phyloP scores from a whole-genome alignment of 352 stramenopile genomes.

The Pythium aristosporum region DNA sequence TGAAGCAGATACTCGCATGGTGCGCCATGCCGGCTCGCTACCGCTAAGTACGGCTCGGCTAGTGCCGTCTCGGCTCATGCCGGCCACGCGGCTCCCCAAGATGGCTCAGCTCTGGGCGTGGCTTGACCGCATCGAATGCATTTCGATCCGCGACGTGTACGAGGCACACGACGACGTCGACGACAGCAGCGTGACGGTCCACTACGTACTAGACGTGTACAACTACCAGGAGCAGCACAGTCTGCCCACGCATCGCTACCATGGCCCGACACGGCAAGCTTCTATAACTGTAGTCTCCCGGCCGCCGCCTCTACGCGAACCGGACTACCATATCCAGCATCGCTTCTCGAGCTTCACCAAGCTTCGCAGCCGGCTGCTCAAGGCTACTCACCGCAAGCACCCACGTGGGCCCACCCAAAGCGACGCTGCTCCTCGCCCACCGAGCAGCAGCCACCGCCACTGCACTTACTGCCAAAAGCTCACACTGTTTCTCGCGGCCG shows the following conservation, averaged over 20 bases:
- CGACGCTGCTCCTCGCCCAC: slow-evolving; percentile 22
- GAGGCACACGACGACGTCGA: slow-evolving; percentile 42
- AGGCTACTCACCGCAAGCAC: slow-evolving; percentile 41
- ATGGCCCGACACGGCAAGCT: not conserved
- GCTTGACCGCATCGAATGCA: slow-evolving; percentile 55
- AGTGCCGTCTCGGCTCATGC: slow-evolving; percentile 38
- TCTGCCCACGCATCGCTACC: slow-evolving; percentile 30
- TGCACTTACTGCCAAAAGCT: slow-evolving; percentile 30
- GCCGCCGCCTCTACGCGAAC: slow-evolving; percentile 21
- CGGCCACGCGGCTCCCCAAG: slow-evolving; percentile 50
- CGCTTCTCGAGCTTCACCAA: slow-evolving; percentile 64
- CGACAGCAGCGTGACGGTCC: slow-evolving; percentile 26
- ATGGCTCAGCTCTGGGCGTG: slow-evolving; percentile 54
- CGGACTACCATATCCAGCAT: slow-evolving; percentile 63
- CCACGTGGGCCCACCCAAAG: slow-evolving; percentile 19
- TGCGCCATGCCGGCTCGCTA: not conserved
- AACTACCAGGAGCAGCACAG: slow-evolving; percentile 39
- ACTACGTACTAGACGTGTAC: slow-evolving; percentile 67
- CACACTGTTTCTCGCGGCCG: slow-evolving; percentile 34
- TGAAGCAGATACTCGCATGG: not conserved
- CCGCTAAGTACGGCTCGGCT: slow-evolving; percentile 37
- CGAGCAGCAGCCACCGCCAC: slow-evolving; percentile 19
- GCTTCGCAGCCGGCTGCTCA: slow-evolving; percentile 44
- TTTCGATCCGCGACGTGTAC: slow-evolving; percentile 49
- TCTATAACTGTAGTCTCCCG: not conserved